Evolutionary conservation across 768 basidiomycete species (phyloP).

Genomic region (Leccinum rimulosum): DNA sequence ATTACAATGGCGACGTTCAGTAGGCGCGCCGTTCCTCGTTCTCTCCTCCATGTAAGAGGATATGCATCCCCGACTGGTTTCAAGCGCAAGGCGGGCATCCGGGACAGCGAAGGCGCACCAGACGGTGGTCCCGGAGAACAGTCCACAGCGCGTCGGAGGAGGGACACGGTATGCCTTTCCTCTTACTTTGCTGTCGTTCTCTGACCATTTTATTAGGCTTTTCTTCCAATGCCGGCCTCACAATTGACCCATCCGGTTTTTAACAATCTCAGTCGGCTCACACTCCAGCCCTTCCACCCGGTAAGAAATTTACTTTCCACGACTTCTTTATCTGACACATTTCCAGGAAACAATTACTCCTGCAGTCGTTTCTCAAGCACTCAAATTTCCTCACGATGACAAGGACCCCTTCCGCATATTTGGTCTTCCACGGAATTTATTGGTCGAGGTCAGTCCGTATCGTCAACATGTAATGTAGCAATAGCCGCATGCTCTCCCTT

Average conservation of each 20-base stretch:
- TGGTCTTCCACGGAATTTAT: slow-evolving; percentile 67
- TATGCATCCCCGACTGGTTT: slow-evolving; percentile 23
- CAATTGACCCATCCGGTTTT: slow-evolving; percentile 43
- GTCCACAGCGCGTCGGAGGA: slow-evolving; percentile 23
- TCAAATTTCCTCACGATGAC: slow-evolving; percentile 43
- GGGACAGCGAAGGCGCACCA: slow-evolving; percentile 8
- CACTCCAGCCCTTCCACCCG: slow-evolving; percentile 43
- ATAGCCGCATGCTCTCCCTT: background rate
- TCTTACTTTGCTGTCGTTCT: background rate
- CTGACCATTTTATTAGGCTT: slow-evolving; percentile 34
- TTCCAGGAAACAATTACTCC: slow-evolving; percentile 32
- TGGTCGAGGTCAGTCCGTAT: slow-evolving; percentile 61
- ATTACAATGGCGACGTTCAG: slow-evolving; percentile 14
- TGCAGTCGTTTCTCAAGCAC: slow-evolving; percentile 42
- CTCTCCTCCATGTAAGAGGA: slow-evolving; percentile 3
- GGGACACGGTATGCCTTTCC: slow-evolving; percentile 17
- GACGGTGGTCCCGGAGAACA: slow-evolving; percentile 18
- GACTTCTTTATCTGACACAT: background rate
- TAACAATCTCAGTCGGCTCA: slow-evolving; percentile 34
- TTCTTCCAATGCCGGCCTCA: slow-evolving; percentile 38
- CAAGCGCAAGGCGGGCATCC: slow-evolving; percentile 20
- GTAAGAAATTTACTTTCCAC: slow-evolving; percentile 28
- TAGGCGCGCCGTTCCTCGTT: slow-evolving; percentile 10
- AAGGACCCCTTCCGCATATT: slow-evolving; percentile 58
- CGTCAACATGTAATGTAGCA: background rate